Percentiles rank a stretch among this genome's conserved stretches.
Evolutionary conservation across 2,329 filamentous ascomycete species (phyloP).

Genomic region (Ophiostoma sp.): DNA sequence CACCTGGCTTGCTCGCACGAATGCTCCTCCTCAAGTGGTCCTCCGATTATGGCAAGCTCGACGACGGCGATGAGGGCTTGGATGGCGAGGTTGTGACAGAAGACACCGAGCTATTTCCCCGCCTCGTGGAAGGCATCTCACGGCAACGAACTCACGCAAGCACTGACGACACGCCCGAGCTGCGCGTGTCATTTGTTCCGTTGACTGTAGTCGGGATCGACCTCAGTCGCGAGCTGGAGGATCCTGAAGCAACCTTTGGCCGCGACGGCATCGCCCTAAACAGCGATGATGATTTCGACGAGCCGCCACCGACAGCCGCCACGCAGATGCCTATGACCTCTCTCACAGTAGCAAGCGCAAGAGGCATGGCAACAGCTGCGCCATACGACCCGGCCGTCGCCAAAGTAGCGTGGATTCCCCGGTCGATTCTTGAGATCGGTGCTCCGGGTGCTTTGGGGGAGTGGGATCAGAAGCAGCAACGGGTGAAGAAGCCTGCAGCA

Average conservation of each 20-base stretch:
- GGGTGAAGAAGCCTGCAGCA: slow-evolving; percentile 20
- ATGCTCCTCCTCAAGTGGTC: slow-evolving; percentile 35
- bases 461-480: slow-evolving; percentile 47
- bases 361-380: slow-evolving; percentile 29
- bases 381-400: slow-evolving; percentile 60
- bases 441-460: slow-evolving; percentile 59
- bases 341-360: slow-evolving; percentile 25
- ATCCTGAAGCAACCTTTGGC: slow-evolving; percentile 39
- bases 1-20: slow-evolving; percentile 66
- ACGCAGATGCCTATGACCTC: slow-evolving; percentile 1
- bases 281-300: slow-evolving; percentile 57
- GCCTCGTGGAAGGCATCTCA: slow-evolving; percentile 60
- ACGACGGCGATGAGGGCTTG: slow-evolving; percentile 23
- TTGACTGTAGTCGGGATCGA: slow-evolving; percentile 72
- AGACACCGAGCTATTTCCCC: slow-evolving; percentile 8
- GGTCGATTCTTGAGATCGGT: slow-evolving; percentile 57
- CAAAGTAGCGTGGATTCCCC: slow-evolving; percentile 64
- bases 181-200: slow-evolving; percentile 74
- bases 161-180: slow-evolving; percentile 69
- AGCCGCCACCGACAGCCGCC: slow-evolving; percentile 31
- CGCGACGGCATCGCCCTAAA: slow-evolving; percentile 55
- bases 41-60: slow-evolving; percentile 18
- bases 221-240: slow-evolving; percentile 58
- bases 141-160: slow-evolving; percentile 63
- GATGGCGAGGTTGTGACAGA: neutral